Percentiles rank a stretch among this genome's conserved stretches.
phyloP scores from a whole-genome alignment of 1,284 basidiomycete genomes.

The Coniophora puteana region DNA sequence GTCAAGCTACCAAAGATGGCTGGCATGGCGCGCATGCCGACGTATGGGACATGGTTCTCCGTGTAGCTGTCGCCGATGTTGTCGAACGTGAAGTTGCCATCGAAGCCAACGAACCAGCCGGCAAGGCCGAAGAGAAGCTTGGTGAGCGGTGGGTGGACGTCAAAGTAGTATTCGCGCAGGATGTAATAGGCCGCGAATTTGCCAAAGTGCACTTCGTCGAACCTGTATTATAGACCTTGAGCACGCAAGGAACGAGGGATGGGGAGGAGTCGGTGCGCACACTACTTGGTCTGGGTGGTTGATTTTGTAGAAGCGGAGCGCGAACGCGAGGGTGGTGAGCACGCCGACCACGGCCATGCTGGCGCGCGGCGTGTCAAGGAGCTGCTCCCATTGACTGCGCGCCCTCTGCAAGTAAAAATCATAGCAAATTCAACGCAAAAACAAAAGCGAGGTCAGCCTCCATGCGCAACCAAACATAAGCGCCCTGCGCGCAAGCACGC shows the following conservation, averaged over 20 bases:
- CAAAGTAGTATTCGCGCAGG: constrained; percentile 94
- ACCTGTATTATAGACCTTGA: constrained; percentile 44
- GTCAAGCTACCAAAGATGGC: constrained; percentile 90
- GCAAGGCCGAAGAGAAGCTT: constrained; percentile 91
- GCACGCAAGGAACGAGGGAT: background rate
- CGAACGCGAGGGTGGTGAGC: constrained; percentile 74
- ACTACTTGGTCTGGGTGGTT: constrained; percentile 93
- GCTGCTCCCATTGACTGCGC: constrained; percentile 54
- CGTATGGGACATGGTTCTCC: constrained; percentile 85
- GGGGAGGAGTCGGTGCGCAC: constrained; percentile 45
- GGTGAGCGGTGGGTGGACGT: constrained; percentile 96
- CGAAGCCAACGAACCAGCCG: constrained; percentile 96
- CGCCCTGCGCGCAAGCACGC: constrained; percentile 8
- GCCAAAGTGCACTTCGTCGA: constrained; percentile 97
- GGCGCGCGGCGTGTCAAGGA: constrained; percentile 56
- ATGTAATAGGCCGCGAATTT: constrained; percentile 95
- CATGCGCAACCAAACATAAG: no score
- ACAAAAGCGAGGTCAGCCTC: background rate
- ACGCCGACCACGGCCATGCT: constrained; percentile 55
- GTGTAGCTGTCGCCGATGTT: constrained; percentile 95
- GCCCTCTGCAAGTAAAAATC: constrained; percentile 31
- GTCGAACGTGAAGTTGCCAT: constrained; percentile 92
- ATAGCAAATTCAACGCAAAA: constrained; percentile 8
- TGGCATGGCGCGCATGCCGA: constrained; percentile 89
- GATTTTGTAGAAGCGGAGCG: constrained; percentile 90